Base-by-base conservation (phyloP, 2,329 filamentous ascomycete genomes). In the Aspergillus hiratsukae region DNA sequence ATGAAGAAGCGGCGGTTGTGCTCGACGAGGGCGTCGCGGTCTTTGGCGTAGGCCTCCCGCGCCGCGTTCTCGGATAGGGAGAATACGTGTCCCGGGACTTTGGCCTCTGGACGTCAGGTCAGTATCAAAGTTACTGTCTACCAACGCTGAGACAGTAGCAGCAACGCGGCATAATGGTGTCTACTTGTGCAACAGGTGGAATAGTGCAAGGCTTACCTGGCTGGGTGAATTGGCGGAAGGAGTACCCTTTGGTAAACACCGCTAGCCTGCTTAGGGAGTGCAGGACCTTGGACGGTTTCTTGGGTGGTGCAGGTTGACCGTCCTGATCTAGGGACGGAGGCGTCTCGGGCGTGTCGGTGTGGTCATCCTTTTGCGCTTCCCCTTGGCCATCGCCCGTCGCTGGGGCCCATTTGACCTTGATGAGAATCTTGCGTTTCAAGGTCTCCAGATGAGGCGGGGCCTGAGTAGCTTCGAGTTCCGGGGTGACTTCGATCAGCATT, bases 1-100 rank as follows among this genome's bases (percentile, higher is more conserved):
- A 97, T 91, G 65, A 97, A 78, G 67, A 84, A 93, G 63, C 85
- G 78, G 54, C 84, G 83, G 73, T 97, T 97, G 76, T 97, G 92
- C 35, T 85, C 78, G 70, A 96, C 92, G 7, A 97, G 80, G 1
- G 78, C 79, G n/a, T 81, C 72, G 17, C 77, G 76, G 54, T 85
- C 76, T 58, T 71, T 73, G 17, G 66, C 61, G 54, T 86, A 82
- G 6, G 85, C 79, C 66, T 91, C 91, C 64, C 91, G 85, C 63
- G 86, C 75, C 37, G 82, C 80, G 51, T 77, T 80, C 61, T 87
- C 85, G 1, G 84, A 86, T 19, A 88, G 72, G 0, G 84, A 85
- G 70, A 87, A 88, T 40, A 87, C 78, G 65, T 87, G 85, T 0
- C 80, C 83, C 1, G 85, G 84, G 27, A 85, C 78, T 49, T 70